Percentiles rank a stretch among this genome's conserved stretches.
Conservation (phyloP, 2,329 filamentous ascomycete species). For the Clarireedia paspali region DNA sequence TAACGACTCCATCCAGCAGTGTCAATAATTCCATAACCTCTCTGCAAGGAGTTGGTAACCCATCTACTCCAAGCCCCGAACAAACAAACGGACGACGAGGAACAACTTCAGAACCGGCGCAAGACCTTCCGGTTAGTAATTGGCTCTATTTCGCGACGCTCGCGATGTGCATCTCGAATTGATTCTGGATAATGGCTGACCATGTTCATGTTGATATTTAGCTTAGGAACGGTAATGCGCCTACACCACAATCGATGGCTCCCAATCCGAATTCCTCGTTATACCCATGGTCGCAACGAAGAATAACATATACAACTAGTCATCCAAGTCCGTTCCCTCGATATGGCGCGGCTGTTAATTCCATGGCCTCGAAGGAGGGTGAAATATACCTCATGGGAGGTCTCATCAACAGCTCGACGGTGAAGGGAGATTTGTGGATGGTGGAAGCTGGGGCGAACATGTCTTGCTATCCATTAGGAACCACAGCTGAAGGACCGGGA, state of each 20-base stretch:
- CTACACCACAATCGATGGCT: constrained; percentile 28
- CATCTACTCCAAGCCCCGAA: constrained; percentile 28
- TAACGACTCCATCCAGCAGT: constrained; percentile 51
- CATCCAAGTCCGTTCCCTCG: constrained; percentile 86
- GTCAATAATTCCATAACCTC: constrained; percentile 55
- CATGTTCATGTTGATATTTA: constrained; percentile 26
- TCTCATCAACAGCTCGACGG: constrained; percentile 86
- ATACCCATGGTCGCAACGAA: constrained; percentile 92
- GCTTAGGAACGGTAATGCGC: constrained; percentile 44
- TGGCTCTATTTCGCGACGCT: not conserved
- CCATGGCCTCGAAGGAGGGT: constrained; percentile 87
- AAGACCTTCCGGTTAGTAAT: constrained; percentile 34
- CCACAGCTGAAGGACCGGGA: constrained; percentile 87
- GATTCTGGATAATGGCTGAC: not conserved
- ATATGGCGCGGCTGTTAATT: constrained; percentile 94
- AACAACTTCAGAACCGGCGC: constrained; percentile 26
- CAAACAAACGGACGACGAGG: constrained; percentile 53
- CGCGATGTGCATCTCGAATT: not conserved
- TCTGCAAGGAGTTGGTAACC: constrained; percentile 37
- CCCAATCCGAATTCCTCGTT: constrained; percentile 65
- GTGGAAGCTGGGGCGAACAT: constrained; percentile 83
- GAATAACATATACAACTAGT: constrained; percentile 75
- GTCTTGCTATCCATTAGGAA: constrained; percentile 84
- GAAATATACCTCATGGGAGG: constrained; percentile 98
- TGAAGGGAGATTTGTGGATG: constrained; percentile 97